A percentile compares a stretch with the other conserved stretches of the same genome.
Evolutionary conservation across 2,329 filamentous ascomycete genomes (phyloP).

Genomic region (Curvularia verruculosa): DNA sequence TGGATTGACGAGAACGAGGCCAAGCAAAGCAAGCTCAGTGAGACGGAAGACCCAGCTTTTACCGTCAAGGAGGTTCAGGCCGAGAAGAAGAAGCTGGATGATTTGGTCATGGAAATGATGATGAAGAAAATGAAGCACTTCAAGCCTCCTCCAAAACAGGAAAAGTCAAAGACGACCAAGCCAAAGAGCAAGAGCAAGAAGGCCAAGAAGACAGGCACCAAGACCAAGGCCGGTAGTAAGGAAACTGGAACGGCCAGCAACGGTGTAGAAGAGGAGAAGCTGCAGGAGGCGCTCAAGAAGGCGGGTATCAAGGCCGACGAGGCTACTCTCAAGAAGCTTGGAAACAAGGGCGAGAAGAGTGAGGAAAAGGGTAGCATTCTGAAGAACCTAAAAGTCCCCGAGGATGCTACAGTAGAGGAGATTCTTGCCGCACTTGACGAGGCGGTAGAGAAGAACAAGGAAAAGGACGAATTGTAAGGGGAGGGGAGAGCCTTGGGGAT

Average conservation of each 20-base stretch:
- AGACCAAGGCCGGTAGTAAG: conserved; percentile 29
- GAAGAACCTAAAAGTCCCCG: conserved; percentile 31
- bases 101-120: conserved; percentile 71
- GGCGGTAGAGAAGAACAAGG: conserved; percentile 13
- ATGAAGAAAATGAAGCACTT: conserved; percentile 61
- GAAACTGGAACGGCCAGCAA: conserved; percentile 34
- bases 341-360: conserved; percentile 15
- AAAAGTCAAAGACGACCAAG: conserved; percentile 44
- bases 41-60: conserved; percentile 76
- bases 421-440: conserved; percentile 58
- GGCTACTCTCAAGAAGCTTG: conserved; percentile 30
- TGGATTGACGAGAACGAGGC: conserved; percentile 75
- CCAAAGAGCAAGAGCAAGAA: conserved; percentile 28
- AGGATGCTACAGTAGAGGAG: conserved; percentile 48
- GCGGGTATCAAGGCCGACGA: conserved; percentile 40
- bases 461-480: conserved; percentile 18
- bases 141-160: conserved; percentile 50
- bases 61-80: conserved; percentile 69
- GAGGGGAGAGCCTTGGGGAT: too few species aligned
- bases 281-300: conserved; percentile 39
- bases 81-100: conserved; percentile 73
- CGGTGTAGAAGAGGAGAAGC: conserved; percentile 40
- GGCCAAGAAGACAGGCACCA: conserved; percentile 34
- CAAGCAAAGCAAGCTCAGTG: conserved; percentile 61
- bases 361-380: conserved; percentile 28